A percentile compares a stretch with the other conserved stretches of the same genome.
Conservation (phyloP, 495 filamentous ascomycete genomes). For the Tuber aestivum region DNA sequence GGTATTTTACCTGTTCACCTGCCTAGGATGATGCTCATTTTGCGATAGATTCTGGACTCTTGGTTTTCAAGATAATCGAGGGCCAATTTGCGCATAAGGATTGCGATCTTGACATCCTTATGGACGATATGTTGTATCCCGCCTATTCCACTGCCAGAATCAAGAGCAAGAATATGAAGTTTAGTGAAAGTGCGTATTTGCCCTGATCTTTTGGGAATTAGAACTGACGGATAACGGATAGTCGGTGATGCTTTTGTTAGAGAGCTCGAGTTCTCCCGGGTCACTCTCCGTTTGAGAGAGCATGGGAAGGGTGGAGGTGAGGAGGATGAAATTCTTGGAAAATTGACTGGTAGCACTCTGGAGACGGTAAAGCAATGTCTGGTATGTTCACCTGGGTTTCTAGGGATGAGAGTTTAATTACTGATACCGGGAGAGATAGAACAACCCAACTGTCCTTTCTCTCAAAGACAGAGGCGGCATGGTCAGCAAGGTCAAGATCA, state of each 20-base stretch:
- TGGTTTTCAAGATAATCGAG: slow-evolving; percentile 92
- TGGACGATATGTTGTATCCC: slow-evolving; percentile 92
- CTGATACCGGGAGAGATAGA: slow-evolving; percentile 47
- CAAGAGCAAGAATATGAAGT: slow-evolving; percentile 56
- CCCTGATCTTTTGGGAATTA: neutral
- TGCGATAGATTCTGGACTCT: slow-evolving; percentile 69
- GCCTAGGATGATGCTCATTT: slow-evolving; percentile 16
- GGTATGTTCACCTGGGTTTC: slow-evolving; percentile 48
- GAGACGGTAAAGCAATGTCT: slow-evolving; percentile 80
- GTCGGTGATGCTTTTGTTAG: slow-evolving; percentile 92
- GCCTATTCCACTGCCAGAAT: slow-evolving; percentile 70
- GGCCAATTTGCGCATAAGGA: slow-evolving; percentile 69
- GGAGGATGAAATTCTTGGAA: slow-evolving; percentile 68
- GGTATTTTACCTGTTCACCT: slow-evolving; percentile 46
- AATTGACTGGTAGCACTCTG: slow-evolving; percentile 75
- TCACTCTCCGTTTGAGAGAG: slow-evolving; percentile 78
- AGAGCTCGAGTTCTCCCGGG: slow-evolving; percentile 87
- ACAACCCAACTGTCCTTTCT: slow-evolving; percentile 76
- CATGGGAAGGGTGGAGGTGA: slow-evolving; percentile 66
- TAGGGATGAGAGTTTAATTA: slow-evolving; percentile 11
- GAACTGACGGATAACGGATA: slow-evolving; percentile 33
- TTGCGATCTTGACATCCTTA: slow-evolving; percentile 76
- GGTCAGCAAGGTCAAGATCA: slow-evolving; percentile 75
- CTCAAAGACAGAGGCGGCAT: slow-evolving; percentile 70
- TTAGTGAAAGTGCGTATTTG: slow-evolving; percentile 64